Evolutionary conservation across 495 filamentous ascomycete species (phyloP).

Genomic region (Jackrogersella multiformis): DNA sequence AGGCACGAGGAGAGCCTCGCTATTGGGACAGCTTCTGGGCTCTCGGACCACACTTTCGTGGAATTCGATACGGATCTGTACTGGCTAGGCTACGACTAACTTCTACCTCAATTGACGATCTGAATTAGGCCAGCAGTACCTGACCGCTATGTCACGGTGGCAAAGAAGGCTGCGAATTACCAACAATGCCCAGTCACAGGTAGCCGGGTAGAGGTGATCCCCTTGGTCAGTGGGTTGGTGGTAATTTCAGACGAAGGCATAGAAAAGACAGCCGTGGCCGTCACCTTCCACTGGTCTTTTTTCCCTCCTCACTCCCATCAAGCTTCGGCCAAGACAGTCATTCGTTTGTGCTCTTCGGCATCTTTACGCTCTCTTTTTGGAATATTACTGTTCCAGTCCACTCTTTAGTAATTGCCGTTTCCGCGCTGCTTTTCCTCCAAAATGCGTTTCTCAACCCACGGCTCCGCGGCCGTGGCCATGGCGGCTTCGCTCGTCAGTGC

Average conservation of each 20-base stretch:
- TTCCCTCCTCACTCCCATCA: slow-evolving; percentile 41
- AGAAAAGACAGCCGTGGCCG: slow-evolving; percentile 43
- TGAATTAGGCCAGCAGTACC: slow-evolving; percentile 37
- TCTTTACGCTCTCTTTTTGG: slow-evolving; percentile 41
- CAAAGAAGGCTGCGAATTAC: slow-evolving; percentile 13
- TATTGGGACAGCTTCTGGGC: slow-evolving; percentile 27
- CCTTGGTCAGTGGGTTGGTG: slow-evolving; percentile 34
- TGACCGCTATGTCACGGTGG: slow-evolving; percentile 30
- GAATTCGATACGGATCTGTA: slow-evolving; percentile 17
- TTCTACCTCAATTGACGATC: slow-evolving; percentile 38
- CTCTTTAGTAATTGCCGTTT: slow-evolving; percentile 44
- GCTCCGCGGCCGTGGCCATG: slow-evolving; percentile 47
- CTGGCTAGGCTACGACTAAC: slow-evolving; percentile 10
- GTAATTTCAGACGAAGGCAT: slow-evolving; percentile 41
- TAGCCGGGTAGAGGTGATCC: slow-evolving; percentile 28
- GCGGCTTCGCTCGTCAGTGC: slow-evolving; percentile 45
- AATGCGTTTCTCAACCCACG: slow-evolving; percentile 47
- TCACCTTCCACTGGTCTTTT: slow-evolving; percentile 4
- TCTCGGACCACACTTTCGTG: slow-evolving; percentile 18
- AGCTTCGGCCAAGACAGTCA: slow-evolving; percentile 45
- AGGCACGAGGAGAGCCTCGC: slow-evolving; percentile 29
- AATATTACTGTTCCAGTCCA: slow-evolving; percentile 46
- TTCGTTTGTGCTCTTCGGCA: slow-evolving; percentile 46
- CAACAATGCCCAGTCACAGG: slow-evolving; percentile 34
- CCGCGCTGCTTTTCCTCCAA: slow-evolving; percentile 16